Conservation (phyloP, 2,329 filamentous ascomycete species). For the Plectosphaerella plurivora region DNA sequence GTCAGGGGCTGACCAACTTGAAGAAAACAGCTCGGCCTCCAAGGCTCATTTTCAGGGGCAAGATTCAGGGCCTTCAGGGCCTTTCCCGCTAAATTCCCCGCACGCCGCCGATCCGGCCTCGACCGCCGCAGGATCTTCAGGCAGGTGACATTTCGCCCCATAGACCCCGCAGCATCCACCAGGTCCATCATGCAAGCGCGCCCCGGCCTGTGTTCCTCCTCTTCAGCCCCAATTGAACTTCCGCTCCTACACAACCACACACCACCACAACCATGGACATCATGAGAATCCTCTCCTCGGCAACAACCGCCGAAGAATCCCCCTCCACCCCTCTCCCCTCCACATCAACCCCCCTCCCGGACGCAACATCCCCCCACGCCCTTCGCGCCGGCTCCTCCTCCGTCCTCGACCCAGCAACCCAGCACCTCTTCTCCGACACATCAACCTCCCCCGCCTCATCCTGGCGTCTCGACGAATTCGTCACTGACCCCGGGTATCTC, state of each 20-base stretch:
- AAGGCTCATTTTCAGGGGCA: too few relatives aligned
- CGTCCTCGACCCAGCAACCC: slow-evolving; percentile 2
- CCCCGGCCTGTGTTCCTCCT: too few relatives aligned
- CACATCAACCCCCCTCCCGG: not conserved
- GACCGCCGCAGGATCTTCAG: too few relatives aligned
- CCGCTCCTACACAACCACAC: not conserved
- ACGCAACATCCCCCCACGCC: not conserved
- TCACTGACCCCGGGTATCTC: slow-evolving; percentile 35
- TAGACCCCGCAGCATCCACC: too few relatives aligned
- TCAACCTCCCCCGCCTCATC: slow-evolving; percentile 20
- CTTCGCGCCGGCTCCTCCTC: not conserved
- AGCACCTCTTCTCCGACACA: slow-evolving; percentile 9
- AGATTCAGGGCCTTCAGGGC: too few relatives aligned
- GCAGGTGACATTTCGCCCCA: too few relatives aligned
- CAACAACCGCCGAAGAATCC: not conserved
- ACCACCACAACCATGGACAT: not conserved
- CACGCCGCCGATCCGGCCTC: too few relatives aligned
- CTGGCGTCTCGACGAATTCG: slow-evolving; percentile 28
- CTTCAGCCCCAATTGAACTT: not conserved
- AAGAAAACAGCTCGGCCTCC: too few relatives aligned
- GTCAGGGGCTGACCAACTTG: too few relatives aligned
- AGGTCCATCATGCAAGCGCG: too few relatives aligned
- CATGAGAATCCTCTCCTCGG: not conserved
- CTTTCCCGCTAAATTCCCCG: too few relatives aligned
- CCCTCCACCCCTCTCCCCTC: not conserved